Evolutionary conservation across 306 rosid species (phyloP).

Genomic region (Vigna nakashimae): DNA sequence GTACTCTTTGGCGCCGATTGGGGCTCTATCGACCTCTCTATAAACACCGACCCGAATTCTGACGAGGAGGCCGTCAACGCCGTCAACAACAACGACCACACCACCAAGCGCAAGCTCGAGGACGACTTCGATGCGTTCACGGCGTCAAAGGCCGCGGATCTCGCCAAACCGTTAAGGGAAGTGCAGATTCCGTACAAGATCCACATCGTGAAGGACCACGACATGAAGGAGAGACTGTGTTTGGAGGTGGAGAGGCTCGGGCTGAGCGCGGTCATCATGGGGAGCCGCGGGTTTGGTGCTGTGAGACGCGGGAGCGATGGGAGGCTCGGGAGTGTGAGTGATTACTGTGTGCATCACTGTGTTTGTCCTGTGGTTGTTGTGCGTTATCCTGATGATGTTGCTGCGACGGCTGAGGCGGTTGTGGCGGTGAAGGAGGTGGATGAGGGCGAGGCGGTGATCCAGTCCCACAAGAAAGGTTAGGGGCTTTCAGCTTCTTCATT

Average conservation of each 20-base stretch:
- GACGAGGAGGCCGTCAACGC: slow-evolving; percentile 42
- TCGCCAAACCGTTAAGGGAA: slow-evolving; percentile 76
- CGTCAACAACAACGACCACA: slow-evolving; percentile 42
- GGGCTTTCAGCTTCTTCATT: not conserved
- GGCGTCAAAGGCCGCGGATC: slow-evolving; percentile 76
- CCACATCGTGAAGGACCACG: slow-evolving; percentile 98
- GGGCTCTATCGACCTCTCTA: slow-evolving; percentile 85
- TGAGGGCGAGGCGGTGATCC: slow-evolving; percentile 54
- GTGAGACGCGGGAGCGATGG: slow-evolving; percentile 83
- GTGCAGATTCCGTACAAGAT: slow-evolving; percentile 97
- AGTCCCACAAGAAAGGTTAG: slow-evolving; percentile 69
- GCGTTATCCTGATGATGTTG: slow-evolving; percentile 78
- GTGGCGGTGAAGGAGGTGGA: slow-evolving; percentile 53
- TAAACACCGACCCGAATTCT: slow-evolving; percentile 53
- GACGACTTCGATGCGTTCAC: slow-evolving; percentile 93
- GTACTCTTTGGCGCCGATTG: slow-evolving; percentile 99
- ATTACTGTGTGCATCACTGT: slow-evolving; percentile 94
- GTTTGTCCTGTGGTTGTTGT: slow-evolving; percentile 97
- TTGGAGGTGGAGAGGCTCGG: slow-evolving; percentile 93
- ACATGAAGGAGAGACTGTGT: slow-evolving; percentile 94
- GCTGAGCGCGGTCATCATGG: slow-evolving; percentile 97
- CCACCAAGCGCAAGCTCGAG: slow-evolving; percentile 63
- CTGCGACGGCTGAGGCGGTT: slow-evolving; percentile 37
- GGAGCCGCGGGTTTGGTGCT: slow-evolving; percentile 96
- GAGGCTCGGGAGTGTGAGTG: slow-evolving; percentile 92